A percentile compares a stretch with the other conserved stretches of the same genome.
phyloP scores from a whole-genome alignment of 441 rosid genomes.

The Geranium incanum region DNA sequence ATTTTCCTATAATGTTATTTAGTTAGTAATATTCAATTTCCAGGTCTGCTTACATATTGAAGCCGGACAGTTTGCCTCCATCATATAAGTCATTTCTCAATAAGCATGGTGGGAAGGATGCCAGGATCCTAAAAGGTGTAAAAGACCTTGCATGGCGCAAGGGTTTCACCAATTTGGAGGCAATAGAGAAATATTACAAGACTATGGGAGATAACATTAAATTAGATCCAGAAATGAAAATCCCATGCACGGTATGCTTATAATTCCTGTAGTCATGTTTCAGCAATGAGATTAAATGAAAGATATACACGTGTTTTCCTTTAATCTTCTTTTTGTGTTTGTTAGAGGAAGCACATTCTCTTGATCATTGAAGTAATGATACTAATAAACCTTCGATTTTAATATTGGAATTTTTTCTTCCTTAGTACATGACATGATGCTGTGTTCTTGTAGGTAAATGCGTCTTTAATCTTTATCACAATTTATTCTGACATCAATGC shows the following conservation, averaged over 20 bases:
- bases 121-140: slow-evolving; percentile 55
- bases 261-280: slow-evolving; percentile 19
- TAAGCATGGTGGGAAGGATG: slow-evolving; percentile 80
- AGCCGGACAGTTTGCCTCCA: slow-evolving; percentile 78
- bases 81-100: slow-evolving; percentile 84
- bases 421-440: no score
- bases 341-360: no score
- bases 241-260: slow-evolving; percentile 68
- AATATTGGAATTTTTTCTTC: no score
- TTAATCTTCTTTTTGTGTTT: no score
- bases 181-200: slow-evolving; percentile 60
- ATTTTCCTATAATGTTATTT: slow-evolving; percentile 3
- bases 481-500: neutral
- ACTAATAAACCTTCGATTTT: no score
- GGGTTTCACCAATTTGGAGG: slow-evolving; percentile 56
- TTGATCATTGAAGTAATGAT: no score
- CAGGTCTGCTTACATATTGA: slow-evolving; percentile 89
- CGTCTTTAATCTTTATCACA: neutral
- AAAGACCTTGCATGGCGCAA: slow-evolving; percentile 61
- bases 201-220: slow-evolving; percentile 60
- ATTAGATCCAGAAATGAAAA: slow-evolving; percentile 69
- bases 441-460: no score
- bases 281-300: slow-evolving; percentile 12
- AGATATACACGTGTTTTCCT: neutral
- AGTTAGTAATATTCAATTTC: slow-evolving; percentile 21